These are phyloP conservation scores for Coemansia sp. DNA, from an alignment of 192 early-diverging fungal species.

Conservation along the genomic window DNA sequence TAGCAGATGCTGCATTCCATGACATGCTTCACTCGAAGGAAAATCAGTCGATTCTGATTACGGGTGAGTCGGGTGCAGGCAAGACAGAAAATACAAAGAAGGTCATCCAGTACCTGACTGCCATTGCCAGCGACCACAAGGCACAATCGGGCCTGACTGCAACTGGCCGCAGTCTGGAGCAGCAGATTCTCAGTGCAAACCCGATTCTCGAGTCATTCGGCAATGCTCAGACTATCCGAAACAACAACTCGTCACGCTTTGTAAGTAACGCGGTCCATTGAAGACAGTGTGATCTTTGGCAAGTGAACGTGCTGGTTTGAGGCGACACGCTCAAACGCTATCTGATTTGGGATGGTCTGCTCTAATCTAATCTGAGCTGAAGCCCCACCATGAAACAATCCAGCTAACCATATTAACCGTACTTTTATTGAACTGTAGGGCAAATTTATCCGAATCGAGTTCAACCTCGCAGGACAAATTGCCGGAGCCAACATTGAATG, in stretches of 20 bases:
- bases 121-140: constrained; percentile 72
- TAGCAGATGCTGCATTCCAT: constrained; percentile 90
- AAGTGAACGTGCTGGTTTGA: no score
- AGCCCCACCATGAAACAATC: not conserved
- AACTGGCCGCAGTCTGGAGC: constrained; percentile 69
- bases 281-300: no score
- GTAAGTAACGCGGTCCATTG: constrained; percentile 34
- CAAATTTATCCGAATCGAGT: constrained; percentile 99
- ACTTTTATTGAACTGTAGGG: constrained; percentile 57
- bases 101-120: constrained; percentile 95
- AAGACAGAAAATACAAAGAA: constrained; percentile 99
- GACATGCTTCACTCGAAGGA: constrained; percentile 92
- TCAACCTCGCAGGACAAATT: constrained; percentile 80
- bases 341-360: no score
- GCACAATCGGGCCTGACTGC: constrained; percentile 14
- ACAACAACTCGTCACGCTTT: constrained; percentile 99
- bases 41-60: constrained; percentile 97
- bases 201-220: constrained; percentile 98
- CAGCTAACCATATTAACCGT: not conserved
- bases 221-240: constrained; percentile 97
- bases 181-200: constrained; percentile 93
- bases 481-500: constrained; percentile 95
- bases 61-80: constrained; percentile 98
- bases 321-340: no score
- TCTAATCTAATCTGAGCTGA: not conserved